phyloP scores from a whole-genome alignment of 2,329 filamentous ascomycete genomes.

The Epicoccum nigrum region DNA sequence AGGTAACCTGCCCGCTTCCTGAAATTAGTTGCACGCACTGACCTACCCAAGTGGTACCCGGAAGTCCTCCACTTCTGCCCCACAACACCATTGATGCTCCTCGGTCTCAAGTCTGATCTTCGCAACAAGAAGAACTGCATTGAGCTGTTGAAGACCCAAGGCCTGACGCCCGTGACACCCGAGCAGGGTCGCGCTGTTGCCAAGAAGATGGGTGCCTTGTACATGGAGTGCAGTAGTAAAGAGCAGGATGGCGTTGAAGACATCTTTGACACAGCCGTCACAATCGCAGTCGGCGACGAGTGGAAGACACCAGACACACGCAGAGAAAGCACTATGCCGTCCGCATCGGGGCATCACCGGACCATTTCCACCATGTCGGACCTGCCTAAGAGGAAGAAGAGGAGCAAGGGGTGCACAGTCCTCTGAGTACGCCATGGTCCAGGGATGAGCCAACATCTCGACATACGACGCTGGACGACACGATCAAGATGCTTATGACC shows the following conservation, averaged over 20 bases:
- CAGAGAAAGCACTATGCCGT: constrained; percentile 19
- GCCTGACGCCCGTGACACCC: constrained; percentile 89
- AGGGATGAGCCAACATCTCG: constrained; percentile 32
- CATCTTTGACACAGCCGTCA: constrained; percentile 90
- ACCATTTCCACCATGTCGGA: constrained; percentile 31
- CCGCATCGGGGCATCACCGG: constrained; percentile 24
- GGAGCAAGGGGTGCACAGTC: constrained; percentile 48
- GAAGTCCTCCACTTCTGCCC: constrained; percentile 99
- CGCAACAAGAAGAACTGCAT: constrained; percentile 96
- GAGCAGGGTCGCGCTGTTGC: constrained; percentile 90
- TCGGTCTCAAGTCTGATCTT: constrained; percentile 96
- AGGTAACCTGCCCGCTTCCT: constrained; percentile 64
- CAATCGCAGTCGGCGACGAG: constrained; percentile 82
- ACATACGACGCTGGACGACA: constrained; percentile 50
- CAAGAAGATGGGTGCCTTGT: constrained; percentile 89
- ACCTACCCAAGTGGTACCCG: constrained; percentile 84
- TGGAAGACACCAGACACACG: constrained; percentile 38
- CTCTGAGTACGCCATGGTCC: constrained; percentile 37
- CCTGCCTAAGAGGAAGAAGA: constrained; percentile 39
- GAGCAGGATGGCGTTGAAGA: constrained; percentile 96
- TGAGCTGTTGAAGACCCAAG: constrained; percentile 97
- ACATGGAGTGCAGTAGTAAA: constrained; percentile 99
- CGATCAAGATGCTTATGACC: constrained; percentile 50
- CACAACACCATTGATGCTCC: constrained; percentile 92
- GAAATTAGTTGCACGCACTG: constrained; percentile 21